These are phyloP conservation scores for Dactylellina haptotyla DNA, from an alignment of 2,329 filamentous ascomycete genomes.

Conservation along the genomic window DNA sequence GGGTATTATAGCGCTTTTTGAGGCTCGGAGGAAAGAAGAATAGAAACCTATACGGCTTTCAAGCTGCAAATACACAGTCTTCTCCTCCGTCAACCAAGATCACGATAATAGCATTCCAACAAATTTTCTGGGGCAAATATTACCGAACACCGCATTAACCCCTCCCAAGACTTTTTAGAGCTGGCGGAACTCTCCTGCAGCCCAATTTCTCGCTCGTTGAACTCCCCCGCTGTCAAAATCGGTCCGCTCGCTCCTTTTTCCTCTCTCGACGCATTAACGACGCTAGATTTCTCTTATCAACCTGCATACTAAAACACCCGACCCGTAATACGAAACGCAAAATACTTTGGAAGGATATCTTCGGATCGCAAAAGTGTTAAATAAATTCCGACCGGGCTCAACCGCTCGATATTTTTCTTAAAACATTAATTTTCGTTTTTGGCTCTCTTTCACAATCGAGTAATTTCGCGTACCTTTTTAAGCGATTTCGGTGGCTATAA, in stretches of 20 bases:
- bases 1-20: background rate
- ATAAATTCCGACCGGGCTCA: background rate
- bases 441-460: background rate
- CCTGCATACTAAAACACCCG: conserved; percentile 11
- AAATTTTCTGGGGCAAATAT: background rate
- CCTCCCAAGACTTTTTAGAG: conserved; percentile 9
- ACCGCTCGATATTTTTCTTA: background rate
- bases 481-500: background rate
- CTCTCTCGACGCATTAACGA: background rate
- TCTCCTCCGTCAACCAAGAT: too few species aligned
- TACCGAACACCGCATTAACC: background rate
- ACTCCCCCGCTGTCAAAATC: background rate
- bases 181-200: background rate
- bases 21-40: background rate
- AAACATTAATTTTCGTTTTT: background rate
- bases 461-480: background rate
- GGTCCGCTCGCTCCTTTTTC: conserved; percentile 4
- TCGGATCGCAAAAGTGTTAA: background rate
- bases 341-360: background rate
- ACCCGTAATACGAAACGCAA: background rate
- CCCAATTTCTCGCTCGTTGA: background rate
- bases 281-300: background rate
- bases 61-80: too few species aligned
- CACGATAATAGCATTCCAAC: background rate
- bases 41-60: background rate